Evolutionary conservation across 768 basidiomycete species (phyloP), one percentile per base, ranked within the genome.

Genomic region (Suillus bovinus): DNA sequence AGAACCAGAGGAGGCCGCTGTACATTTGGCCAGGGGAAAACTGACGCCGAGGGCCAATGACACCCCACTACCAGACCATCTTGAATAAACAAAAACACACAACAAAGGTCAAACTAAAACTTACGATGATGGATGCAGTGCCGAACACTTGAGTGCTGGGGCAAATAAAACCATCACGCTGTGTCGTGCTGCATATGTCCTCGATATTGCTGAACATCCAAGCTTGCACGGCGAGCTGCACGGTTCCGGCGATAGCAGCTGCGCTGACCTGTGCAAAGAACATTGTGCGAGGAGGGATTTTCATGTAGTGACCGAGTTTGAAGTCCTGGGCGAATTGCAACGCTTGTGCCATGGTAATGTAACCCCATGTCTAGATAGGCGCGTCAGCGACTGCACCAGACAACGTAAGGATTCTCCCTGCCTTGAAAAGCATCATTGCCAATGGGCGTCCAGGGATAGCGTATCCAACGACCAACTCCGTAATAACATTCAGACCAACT

Each of bases 341-440:
- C 3, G 86, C 88, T 77, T 82, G 82, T 44, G 78, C 74, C 85
- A 88, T 84, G 6, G 86, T 84, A 50, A 87, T 82, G 69, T 88
- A 89, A 9, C 85, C 86, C 76, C 82, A 89, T 4, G 82, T 87
- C 83, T 86, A 14, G 2, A 17, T 24, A 38, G 34, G 22, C 54
- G 11, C 5, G 36, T 70, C 10, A 55, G 36, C 60, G 64, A 58
- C 17, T 79, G 67, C 33, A 47, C 62, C 27, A 47, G 41, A 27
- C 36, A 24, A 17, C 2, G 16, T 3, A 55, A 27, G 16, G 0
- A 38, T 16, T 2, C 82, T 83, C 81, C 79, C 84, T 20, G 78
- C 80, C 77, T 87, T 88, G 79, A 86, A 89, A 82, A 90, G 84
- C 88, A 90, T 88, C 84, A 89, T 86, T 2, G 89, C 89, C 62